Percentiles rank a stretch among this genome's conserved stretches.
Conservation (phyloP, 2,329 filamentous ascomycete genomes). For the Scedosporium minutisporum region DNA sequence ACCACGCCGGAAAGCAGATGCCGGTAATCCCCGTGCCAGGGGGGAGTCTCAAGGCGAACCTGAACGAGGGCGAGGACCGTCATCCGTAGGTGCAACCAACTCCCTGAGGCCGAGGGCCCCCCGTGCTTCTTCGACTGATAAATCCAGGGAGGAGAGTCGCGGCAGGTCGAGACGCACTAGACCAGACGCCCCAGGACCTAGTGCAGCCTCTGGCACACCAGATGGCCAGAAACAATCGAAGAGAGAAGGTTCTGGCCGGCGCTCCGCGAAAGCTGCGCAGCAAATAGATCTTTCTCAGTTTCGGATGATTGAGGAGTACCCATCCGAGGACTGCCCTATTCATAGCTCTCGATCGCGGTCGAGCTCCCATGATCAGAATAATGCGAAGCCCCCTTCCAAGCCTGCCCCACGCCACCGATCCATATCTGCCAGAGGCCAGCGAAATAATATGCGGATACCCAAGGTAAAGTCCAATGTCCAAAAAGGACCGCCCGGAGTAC, state of each 20-base stretch:
- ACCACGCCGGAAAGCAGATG: no score
- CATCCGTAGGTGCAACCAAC: no score
- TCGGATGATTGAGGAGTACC: constrained; percentile 9
- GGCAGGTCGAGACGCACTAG: no score
- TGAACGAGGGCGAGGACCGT: no score
- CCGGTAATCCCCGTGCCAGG: not conserved
- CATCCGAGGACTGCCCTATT: constrained; percentile 8
- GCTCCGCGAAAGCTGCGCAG: not conserved
- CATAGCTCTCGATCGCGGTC: constrained; percentile 6
- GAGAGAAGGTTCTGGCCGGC: not conserved
- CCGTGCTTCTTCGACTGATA: no score
- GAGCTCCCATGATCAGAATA: not conserved
- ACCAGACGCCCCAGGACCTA: no score
- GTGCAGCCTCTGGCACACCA: not conserved
- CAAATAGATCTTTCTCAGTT: constrained; percentile 8
- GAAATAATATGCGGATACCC: not conserved
- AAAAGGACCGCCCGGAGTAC: not conserved
- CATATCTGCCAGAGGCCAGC: not conserved
- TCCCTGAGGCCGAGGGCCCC: no score
- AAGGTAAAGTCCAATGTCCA: not conserved
- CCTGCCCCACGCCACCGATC: not conserved
- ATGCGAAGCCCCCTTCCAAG: not conserved
- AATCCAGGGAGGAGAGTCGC: no score
- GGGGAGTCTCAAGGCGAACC: not conserved
- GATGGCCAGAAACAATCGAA: not conserved